These are phyloP conservation scores for Myxozyma nipponensis DNA, from an alignment of 805 yeast genomes.

Conservation along the genomic window DNA sequence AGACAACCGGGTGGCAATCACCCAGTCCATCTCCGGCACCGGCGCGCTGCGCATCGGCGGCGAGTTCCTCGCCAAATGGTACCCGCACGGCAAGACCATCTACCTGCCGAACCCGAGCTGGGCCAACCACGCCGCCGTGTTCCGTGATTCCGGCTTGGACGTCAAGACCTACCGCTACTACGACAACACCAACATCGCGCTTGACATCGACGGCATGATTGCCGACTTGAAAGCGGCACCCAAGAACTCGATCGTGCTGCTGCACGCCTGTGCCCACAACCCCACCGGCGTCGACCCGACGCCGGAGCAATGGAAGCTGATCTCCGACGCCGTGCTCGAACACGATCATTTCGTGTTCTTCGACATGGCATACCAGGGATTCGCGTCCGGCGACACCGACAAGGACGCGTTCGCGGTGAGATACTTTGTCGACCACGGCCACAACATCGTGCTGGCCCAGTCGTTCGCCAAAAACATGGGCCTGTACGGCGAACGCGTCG, in stretches of 20 bases:
- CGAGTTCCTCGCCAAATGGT: constrained; percentile 65
- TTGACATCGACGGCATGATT: constrained; percentile 64
- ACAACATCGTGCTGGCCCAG: constrained; percentile 60
- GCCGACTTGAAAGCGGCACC: constrained; percentile 53
- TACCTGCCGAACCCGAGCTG: constrained; percentile 86
- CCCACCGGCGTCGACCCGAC: constrained; percentile 96
- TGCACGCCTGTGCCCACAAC: constrained; percentile 96
- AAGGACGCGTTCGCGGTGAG: constrained; percentile 62
- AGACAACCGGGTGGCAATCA: constrained; percentile 66
- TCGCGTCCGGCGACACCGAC: constrained; percentile 78
- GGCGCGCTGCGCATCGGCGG: constrained; percentile 88
- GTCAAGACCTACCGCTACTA: constrained; percentile 65
- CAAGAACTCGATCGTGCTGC: constrained; percentile 60
- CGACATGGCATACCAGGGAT: constrained; percentile 95
- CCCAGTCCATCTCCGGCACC: constrained; percentile 92
- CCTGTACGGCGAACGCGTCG: constrained; percentile 91
- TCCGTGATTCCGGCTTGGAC: constrained; percentile 66
- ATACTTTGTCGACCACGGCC: constrained; percentile 43
- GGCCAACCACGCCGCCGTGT: constrained; percentile 87
- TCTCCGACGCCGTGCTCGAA: constrained; percentile 57
- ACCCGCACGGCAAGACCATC: constrained; percentile 49
- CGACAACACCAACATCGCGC: constrained; percentile 54
- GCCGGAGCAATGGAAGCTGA: constrained; percentile 71
- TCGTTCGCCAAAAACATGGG: constrained; percentile 96
- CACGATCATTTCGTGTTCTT: constrained; percentile 71